Evolutionary conservation across 2,329 filamentous ascomycete species (phyloP).

Genomic region (Aspergillus candidus): DNA sequence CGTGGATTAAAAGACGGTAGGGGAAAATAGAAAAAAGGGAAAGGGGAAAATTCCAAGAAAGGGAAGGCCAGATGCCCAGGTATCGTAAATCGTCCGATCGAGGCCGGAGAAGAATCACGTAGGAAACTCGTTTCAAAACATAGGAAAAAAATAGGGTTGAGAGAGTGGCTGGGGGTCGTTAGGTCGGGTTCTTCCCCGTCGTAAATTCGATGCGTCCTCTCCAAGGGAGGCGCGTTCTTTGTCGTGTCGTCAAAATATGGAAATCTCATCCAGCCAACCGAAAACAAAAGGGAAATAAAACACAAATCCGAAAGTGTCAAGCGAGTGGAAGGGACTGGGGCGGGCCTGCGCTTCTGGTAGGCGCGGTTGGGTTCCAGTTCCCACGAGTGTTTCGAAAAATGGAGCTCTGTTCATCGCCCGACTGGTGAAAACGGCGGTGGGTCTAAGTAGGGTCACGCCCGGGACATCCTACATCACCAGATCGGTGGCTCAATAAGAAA

Average conservation of each 20-base stretch:
- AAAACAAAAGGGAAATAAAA: constrained; percentile 3
- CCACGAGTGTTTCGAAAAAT: constrained; percentile 2
- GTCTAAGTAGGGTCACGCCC: not conserved
- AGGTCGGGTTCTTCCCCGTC: not conserved
- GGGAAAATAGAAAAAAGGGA: constrained; percentile 22
- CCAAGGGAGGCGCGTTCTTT: not conserved
- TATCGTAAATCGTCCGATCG: constrained; percentile 15
- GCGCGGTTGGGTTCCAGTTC: constrained; percentile 2
- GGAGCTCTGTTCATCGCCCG: not conserved
- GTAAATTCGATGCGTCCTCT: not conserved
- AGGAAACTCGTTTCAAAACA: constrained; percentile 17
- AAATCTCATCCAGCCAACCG: constrained; percentile 1
- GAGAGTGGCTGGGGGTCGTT: constrained; percentile 6
- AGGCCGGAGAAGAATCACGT: constrained; percentile 12
- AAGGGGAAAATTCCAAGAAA: constrained; percentile 19
- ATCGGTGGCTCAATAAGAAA: constrained; percentile 31
- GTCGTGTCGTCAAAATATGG: constrained; percentile 7
- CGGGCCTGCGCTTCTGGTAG: not conserved
- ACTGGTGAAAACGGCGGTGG: not conserved
- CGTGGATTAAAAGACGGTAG: constrained; percentile 29
- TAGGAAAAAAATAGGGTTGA: constrained; percentile 13
- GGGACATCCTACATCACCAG: too few relatives aligned
- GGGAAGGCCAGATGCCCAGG: constrained; percentile 18
- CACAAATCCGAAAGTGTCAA: constrained; percentile 11
- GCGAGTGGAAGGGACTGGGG: constrained; percentile 14